Base-by-base conservation (phyloP, 2,329 filamentous ascomycete species). In the Dactylonectria macrodidyma region DNA sequence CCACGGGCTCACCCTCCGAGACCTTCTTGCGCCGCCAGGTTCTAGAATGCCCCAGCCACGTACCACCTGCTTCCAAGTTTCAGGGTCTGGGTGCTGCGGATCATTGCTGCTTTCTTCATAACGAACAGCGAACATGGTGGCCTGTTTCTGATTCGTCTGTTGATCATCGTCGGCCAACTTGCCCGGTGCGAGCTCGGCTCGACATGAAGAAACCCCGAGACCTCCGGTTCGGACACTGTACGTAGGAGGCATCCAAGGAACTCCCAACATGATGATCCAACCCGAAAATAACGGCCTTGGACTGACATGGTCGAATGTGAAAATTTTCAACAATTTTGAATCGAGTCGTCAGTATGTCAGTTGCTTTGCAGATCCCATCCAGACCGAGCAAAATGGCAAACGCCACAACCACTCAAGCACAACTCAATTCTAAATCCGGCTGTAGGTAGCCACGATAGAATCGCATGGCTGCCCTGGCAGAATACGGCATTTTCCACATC, bases 361-460 rank as follows among this genome's bases (percentile, higher is more conserved):
- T 59, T 59, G 62, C 41, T 10, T 47, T 33, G 62, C 33, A 50
- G 56, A 65, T 65, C 62, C 48, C 47, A 9, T 26, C 51, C 56
- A 38, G 55, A 41, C 24, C 22, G 26, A 44, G 44, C 60, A 56
- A 54, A 38, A 47, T 50, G 55, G 36, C 36, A 59, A 59, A 65
- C 59, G 62, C 62, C 62, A 65, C 62, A 44, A 51, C 36, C 26
- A 41, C 51, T 24, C 51, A 57, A 44, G 30, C 52, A 56, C 60
- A 63, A 63, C 60, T 63, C 60, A 63, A 63, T 63, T 63, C 60
- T 51, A 34, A 51, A 63, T 63, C 52, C 60, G 60, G 60, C 44
- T 33, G 60, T 52, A 14, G 22, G 60, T 52, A 14, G 22, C 50
- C 46, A 34, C 60, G 60, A 46, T 44, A 63, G 44, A 63, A 19